Percentiles rank a stretch among this genome's conserved stretches.
phyloP scores from a whole-genome alignment of 805 yeast species.

The Saturnispora diversa region DNA sequence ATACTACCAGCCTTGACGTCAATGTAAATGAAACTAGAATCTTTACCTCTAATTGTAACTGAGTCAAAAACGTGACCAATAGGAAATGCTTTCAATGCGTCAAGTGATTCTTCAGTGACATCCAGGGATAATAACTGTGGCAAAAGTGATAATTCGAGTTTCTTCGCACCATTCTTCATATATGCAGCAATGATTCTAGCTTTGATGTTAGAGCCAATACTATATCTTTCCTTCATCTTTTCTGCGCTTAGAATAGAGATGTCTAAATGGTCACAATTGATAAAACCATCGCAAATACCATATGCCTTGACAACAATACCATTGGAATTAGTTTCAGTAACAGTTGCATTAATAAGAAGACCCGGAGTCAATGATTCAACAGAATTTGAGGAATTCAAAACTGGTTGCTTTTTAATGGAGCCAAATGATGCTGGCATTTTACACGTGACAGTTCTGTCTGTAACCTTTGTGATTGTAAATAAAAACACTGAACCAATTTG shows the following conservation, averaged over 20 bases:
- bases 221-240: slow-evolving; percentile 47
- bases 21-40: slow-evolving; percentile 47
- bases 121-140: slow-evolving; percentile 34
- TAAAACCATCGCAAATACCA: slow-evolving; percentile 67
- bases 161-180: slow-evolving; percentile 42
- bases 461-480: slow-evolving; percentile 45
- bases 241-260: slow-evolving; percentile 33
- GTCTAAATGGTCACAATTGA: slow-evolving; percentile 59
- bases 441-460: slow-evolving; percentile 52
- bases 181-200: slow-evolving; percentile 65
- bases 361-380: slow-evolving; percentile 85
- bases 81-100: slow-evolving; percentile 57
- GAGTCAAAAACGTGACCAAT: slow-evolving; percentile 62
- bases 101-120: slow-evolving; percentile 16
- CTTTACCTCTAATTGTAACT: slow-evolving; percentile 54
- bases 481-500: slow-evolving; percentile 64
- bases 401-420: slow-evolving; percentile 39
- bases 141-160: slow-evolving; percentile 54
- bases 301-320: slow-evolving; percentile 70
- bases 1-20: slow-evolving; percentile 45
- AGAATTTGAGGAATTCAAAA: slow-evolving; percentile 53
- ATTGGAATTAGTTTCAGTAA: slow-evolving; percentile 46
- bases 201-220: slow-evolving; percentile 58
- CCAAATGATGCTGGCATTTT: slow-evolving; percentile 36
- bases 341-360: slow-evolving; percentile 61